Conservation (phyloP, 2,329 filamentous ascomycete species). For the Fusarium decemcellulare region DNA sequence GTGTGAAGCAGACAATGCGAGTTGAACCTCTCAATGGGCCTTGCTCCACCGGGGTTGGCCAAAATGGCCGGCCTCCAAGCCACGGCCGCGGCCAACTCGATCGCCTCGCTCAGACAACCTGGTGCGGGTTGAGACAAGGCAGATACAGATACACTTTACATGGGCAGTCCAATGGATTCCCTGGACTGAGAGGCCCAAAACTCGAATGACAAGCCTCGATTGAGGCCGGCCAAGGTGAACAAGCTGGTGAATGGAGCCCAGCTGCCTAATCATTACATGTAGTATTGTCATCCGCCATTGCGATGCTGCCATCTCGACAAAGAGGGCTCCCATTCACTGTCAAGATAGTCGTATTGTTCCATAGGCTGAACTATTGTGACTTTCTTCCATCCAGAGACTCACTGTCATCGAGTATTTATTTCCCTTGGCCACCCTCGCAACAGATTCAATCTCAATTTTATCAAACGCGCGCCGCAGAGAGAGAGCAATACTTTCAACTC, state of each 20-base stretch:
- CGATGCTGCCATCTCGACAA: not conserved
- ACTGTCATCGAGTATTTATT: not conserved
- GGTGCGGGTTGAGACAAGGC: not conserved
- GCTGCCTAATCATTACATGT: not conserved
- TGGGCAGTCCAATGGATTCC: not conserved
- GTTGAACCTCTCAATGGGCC: conserved; percentile 5
- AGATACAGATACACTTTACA: conserved; percentile 3
- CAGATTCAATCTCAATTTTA: not conserved
- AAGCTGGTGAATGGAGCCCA: not conserved
- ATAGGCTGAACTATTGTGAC: not conserved
- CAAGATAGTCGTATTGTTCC: not conserved
- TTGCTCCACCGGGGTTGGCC: conserved; percentile 28
- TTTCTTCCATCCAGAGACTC: not conserved
- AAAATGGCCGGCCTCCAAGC: conserved; percentile 27
- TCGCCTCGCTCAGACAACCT: not conserved
- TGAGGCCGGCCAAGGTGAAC: not conserved
- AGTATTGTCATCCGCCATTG: conserved; percentile 30
- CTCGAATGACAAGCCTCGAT: not conserved
- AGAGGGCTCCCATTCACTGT: conserved; percentile 6
- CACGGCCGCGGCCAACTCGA: conserved; percentile 18
- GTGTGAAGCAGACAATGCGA: not conserved
- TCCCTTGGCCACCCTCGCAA: not conserved
- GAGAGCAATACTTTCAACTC: not conserved
- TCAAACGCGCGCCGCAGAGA: not conserved
- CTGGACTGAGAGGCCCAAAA: not conserved